Conservation (phyloP, 2,329 filamentous ascomycete species). For the Exophiala alcalophila region DNA sequence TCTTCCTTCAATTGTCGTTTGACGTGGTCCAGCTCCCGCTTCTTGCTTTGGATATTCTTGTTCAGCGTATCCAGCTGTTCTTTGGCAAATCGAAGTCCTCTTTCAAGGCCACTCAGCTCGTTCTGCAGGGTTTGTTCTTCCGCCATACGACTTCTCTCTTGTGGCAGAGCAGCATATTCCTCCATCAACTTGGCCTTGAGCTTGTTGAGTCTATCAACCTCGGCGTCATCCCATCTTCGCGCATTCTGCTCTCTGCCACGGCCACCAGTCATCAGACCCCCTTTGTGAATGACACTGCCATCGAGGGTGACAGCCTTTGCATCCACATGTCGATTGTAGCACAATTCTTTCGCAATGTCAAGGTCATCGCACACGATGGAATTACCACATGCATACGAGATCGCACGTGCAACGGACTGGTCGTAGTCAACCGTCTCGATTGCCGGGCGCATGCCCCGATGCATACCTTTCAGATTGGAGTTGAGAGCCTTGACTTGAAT, state of each 20-base stretch:
- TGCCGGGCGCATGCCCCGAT: conserved; percentile 77
- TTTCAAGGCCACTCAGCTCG: conserved; percentile 75
- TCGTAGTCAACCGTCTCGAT: conserved; percentile 98
- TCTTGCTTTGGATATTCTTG: conserved; percentile 80
- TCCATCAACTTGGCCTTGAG: conserved; percentile 71
- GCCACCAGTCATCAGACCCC: conserved; percentile 93
- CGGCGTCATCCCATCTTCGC: conserved; percentile 82
- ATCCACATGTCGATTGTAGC: conserved; percentile 77
- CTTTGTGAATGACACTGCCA: conserved; percentile 95
- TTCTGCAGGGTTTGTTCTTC: conserved; percentile 79
- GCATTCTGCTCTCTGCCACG: conserved; percentile 73
- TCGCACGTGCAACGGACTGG: conserved; percentile 79
- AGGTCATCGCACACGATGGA: conserved; percentile 91
- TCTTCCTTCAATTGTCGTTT: conserved; percentile 71
- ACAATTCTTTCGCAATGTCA: conserved; percentile 81
- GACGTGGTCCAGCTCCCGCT: conserved; percentile 72
- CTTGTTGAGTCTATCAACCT: conserved; percentile 79
- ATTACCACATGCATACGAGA: conserved; percentile 91
- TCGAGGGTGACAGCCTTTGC: conserved; percentile 94
- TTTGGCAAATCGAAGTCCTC: conserved; percentile 67
- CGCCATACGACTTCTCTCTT: conserved; percentile 68
- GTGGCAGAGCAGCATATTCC: conserved; percentile 76
- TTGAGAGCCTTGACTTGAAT: conserved; percentile 93
- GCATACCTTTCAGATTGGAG: conserved; percentile 83
- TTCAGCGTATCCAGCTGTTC: conserved; percentile 76